Evolutionary conservation across 495 filamentous ascomycete genomes (phyloP).

Genomic region (Penicillium atrosanguineum): DNA sequence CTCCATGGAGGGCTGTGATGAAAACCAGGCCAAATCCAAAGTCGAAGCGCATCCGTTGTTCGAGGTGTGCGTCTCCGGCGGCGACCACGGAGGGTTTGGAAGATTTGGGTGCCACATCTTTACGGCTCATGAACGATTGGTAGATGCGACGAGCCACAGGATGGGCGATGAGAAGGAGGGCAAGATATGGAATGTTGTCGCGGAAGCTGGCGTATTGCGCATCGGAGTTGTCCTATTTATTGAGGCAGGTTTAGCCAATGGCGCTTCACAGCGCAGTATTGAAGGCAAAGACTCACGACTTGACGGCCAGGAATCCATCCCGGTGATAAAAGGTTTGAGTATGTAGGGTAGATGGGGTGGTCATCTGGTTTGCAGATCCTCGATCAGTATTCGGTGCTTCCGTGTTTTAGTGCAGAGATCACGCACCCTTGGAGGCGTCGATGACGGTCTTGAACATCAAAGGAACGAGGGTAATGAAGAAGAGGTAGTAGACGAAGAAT

Average conservation of each 20-base stretch:
- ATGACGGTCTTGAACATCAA: conserved; percentile 89
- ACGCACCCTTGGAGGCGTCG: conserved; percentile 81
- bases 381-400: conserved; percentile 14
- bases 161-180: conserved; percentile 67
- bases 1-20: conserved; percentile 75
- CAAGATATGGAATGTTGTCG: conserved; percentile 78
- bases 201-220: conserved; percentile 85
- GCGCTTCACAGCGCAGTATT: not conserved
- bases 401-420: not conserved
- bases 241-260: not conserved
- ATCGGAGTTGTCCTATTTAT: conserved; percentile 79
- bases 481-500: conserved; percentile 77
- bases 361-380: conserved; percentile 66
- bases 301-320: conserved; percentile 96
- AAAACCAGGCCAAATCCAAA: conserved; percentile 77
- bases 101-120: conserved; percentile 7
- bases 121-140: conserved; percentile 39
- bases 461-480: conserved; percentile 66
- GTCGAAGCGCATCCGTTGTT: conserved; percentile 83
- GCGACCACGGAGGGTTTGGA: conserved; percentile 32
- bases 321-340: conserved; percentile 63
- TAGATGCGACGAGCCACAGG: conserved; percentile 74
- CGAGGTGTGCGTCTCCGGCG: conserved; percentile 63
- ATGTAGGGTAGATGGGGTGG: conserved; percentile 78
- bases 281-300: conserved; percentile 57